A percentile compares a stretch with the other conserved stretches of the same genome.
phyloP scores from a whole-genome alignment of 257 asterid species.

The Scutellaria galericulata region DNA sequence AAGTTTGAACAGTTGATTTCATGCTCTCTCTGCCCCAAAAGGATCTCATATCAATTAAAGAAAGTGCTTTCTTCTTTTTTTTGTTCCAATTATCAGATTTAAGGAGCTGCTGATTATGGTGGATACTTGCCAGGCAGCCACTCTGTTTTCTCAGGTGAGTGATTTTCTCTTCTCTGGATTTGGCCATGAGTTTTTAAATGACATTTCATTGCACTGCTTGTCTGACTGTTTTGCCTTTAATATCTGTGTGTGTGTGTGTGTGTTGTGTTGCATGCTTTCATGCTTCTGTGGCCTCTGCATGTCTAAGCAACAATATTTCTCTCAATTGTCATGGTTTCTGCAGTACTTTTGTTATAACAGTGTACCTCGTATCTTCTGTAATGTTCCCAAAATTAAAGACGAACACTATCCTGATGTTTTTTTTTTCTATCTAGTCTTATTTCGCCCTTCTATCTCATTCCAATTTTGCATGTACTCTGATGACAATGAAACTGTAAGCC shows the following conservation, averaged over 20 bases:
- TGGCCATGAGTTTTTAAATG: slow-evolving; percentile 3
- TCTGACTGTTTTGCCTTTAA: slow-evolving; percentile 12
- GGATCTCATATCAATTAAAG: slow-evolving; percentile 12
- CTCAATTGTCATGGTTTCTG: not conserved
- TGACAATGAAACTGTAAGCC: slow-evolving; percentile 5
- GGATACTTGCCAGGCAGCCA: slow-evolving; percentile 99
- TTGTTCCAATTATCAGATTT: slow-evolving; percentile 61
- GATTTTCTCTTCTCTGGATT: slow-evolving; percentile 23
- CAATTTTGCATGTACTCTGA: slow-evolving; percentile 1
- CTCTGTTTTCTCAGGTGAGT: slow-evolving; percentile 89
- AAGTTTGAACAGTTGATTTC: slow-evolving; percentile 18
- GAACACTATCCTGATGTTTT: not conserved
- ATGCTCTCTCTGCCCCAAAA: not conserved
- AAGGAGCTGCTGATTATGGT: slow-evolving; percentile 98
- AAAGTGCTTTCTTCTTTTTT: slow-evolving; percentile 24
- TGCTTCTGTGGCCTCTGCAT: too few species aligned
- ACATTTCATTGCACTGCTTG: not conserved
- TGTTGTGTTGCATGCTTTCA: too few species aligned
- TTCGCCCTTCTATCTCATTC: not conserved
- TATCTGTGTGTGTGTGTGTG: not conserved
- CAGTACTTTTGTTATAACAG: not conserved
- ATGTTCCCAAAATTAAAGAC: slow-evolving; percentile 9
- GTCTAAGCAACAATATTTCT: not conserved
- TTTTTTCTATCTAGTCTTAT: slow-evolving; percentile 19
- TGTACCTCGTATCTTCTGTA: not conserved